A percentile compares a stretch with the other conserved stretches of the same genome.
phyloP scores from a whole-genome alignment of 108 stramenopile genomes.

The Bacterosira constricta region DNA sequence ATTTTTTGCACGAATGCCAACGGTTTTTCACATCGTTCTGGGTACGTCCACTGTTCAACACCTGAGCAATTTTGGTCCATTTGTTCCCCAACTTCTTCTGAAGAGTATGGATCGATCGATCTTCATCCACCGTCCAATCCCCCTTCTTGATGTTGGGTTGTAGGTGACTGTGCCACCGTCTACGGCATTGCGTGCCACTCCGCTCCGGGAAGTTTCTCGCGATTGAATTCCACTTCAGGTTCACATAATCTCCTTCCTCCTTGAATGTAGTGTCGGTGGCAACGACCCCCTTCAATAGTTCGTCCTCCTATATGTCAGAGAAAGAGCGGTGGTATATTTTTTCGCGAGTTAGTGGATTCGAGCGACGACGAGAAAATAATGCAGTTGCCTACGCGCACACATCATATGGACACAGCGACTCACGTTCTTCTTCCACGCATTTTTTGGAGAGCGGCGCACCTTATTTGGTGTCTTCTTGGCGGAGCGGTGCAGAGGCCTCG shows the following conservation, averaged over 20 bases:
- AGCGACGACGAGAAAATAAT: neutral
- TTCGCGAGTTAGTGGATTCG: neutral
- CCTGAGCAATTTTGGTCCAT: slow-evolving; percentile 90
- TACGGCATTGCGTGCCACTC: slow-evolving; percentile 96
- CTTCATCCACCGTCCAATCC: slow-evolving; percentile 92
- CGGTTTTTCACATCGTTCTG: slow-evolving; percentile 99
- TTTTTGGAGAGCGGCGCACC: neutral
- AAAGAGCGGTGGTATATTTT: neutral
- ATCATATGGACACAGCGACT: neutral
- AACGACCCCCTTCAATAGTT: neutral
- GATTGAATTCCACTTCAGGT: slow-evolving; percentile 79
- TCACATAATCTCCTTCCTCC: neutral
- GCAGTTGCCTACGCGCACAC: neutral
- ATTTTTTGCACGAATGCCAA: slow-evolving; percentile 93
- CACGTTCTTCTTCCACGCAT: neutral
- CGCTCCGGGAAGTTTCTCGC: slow-evolving; percentile 89
- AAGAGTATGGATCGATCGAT: slow-evolving; percentile 70
- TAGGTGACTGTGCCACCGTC: slow-evolving; percentile 97
- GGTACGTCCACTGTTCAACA: slow-evolving; percentile 88
- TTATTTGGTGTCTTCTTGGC: neutral
- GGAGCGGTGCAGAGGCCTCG: neutral
- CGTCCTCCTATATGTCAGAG: neutral
- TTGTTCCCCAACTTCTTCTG: slow-evolving; percentile 76
- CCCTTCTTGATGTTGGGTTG: slow-evolving; percentile 91
- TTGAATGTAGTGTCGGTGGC: neutral